phyloP scores from a whole-genome alignment of 2,329 filamentous ascomycete species.

The Nemania serpens region DNA sequence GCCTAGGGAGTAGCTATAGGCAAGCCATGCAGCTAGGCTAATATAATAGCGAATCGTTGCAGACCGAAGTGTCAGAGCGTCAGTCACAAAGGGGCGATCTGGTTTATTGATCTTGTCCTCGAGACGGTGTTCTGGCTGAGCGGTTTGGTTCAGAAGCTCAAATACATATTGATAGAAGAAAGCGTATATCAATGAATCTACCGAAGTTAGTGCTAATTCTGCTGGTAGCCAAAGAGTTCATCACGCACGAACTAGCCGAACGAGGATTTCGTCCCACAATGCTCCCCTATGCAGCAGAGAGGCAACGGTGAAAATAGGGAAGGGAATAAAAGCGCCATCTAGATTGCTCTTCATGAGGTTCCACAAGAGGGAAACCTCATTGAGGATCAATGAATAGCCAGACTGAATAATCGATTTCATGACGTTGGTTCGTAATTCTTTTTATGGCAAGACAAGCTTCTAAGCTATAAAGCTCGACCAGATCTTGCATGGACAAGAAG shows the following conservation, averaged over 20 bases:
- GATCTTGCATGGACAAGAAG: too few relatives aligned
- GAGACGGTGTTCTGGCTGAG: background rate
- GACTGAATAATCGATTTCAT: background rate
- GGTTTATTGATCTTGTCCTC: conserved; percentile 17
- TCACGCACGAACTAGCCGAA: background rate
- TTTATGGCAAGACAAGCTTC: too few relatives aligned
- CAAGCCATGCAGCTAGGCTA: conserved; percentile 3
- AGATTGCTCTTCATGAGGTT: conserved; percentile 6
- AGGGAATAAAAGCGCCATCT: background rate
- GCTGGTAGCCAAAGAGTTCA: background rate
- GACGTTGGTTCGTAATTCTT: background rate
- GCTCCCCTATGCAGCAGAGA: conserved; percentile 9
- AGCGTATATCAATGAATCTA: conserved; percentile 8
- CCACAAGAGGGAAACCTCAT: background rate
- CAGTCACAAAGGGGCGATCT: conserved; percentile 3
- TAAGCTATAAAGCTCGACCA: too few relatives aligned
- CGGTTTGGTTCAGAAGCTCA: conserved; percentile 9
- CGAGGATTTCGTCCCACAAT: background rate
- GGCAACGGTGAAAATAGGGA: conserved; percentile 8
- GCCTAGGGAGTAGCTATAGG: conserved; percentile 11
- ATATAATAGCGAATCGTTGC: conserved; percentile 5
- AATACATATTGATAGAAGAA: conserved; percentile 10
- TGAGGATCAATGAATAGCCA: background rate
- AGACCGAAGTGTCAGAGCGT: conserved; percentile 2
- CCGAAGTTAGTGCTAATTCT: background rate